Conservation (phyloP, 2,329 filamentous ascomycete species). For the Penicillium decumbens region DNA sequence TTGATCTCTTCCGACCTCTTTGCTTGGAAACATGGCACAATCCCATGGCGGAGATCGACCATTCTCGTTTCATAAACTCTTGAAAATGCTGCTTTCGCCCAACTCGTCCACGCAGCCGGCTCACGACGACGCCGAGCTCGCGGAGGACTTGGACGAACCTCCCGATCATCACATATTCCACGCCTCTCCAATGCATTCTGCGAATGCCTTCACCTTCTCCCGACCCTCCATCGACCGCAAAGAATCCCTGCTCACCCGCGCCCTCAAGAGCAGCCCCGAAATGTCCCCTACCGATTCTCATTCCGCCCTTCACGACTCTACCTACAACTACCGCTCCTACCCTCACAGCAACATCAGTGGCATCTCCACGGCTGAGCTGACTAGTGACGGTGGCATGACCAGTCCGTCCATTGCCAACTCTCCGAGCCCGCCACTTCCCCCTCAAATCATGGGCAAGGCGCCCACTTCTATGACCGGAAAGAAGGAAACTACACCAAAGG, state of each 20-base stretch:
- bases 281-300: conserved; percentile 34
- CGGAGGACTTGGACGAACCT: conserved; percentile 80
- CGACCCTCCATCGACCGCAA: conserved; percentile 53
- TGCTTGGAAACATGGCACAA: conserved; percentile 29
- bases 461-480: conserved; percentile 13
- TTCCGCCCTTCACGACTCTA: conserved; percentile 39
- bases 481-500: conserved; percentile 20
- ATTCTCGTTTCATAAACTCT: conserved; percentile 39
- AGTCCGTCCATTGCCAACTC: conserved; percentile 84
- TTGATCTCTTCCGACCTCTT: conserved; percentile 8
- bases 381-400: conserved; percentile 88
- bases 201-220: conserved; percentile 39
- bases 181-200: conserved; percentile 28
- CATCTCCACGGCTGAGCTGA: conserved; percentile 81
- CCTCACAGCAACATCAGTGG: conserved; percentile 71
- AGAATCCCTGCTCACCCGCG: conserved; percentile 81
- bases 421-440: conserved; percentile 74
- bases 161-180: conserved; percentile 55
- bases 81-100: conserved; percentile 45
- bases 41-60: conserved; percentile 30
- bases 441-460: conserved; percentile 31
- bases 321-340: conserved; percentile 54
- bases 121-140: conserved; percentile 58
- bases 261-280: conserved; percentile 66
- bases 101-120: conserved; percentile 36